Evolutionary conservation across 2,329 filamentous ascomycete species (phyloP).

Genomic region (Furcasterigmium sp.): DNA sequence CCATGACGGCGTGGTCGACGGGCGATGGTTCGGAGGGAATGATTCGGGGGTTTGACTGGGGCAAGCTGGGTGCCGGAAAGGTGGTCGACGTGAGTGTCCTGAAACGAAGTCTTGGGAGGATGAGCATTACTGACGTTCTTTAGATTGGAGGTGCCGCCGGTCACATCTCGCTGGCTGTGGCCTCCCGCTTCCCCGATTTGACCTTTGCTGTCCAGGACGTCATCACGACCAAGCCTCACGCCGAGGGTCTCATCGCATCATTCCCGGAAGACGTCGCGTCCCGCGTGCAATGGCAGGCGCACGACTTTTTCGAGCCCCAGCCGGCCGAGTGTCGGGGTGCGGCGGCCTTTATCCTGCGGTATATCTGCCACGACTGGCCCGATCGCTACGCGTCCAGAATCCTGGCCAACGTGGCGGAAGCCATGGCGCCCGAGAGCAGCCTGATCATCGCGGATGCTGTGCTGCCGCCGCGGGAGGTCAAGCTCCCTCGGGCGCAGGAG

Average conservation of each 20-base stretch:
- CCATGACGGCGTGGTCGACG: not conserved
- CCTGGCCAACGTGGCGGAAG: slow-evolving; percentile 25
- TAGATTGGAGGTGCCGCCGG: slow-evolving; percentile 19
- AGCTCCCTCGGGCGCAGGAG: not conserved
- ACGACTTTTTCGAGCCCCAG: slow-evolving; percentile 16
- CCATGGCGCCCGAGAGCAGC: slow-evolving; percentile 28
- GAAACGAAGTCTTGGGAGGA: not conserved
- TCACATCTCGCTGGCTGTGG: slow-evolving; percentile 18
- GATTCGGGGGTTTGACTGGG: not conserved
- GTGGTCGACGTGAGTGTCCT: not conserved
- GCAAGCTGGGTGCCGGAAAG: not conserved
- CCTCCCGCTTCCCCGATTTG: slow-evolving; percentile 17
- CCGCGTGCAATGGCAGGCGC: slow-evolving; percentile 12
- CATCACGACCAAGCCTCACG: slow-evolving; percentile 9
- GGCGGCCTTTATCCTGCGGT: slow-evolving; percentile 35
- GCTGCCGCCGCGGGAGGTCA: not conserved
- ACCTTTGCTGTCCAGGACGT: slow-evolving; percentile 26
- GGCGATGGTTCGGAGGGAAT: not conserved
- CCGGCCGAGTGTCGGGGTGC: slow-evolving; percentile 14
- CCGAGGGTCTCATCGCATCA: slow-evolving; percentile 9
- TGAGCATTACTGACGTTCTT: slow-evolving; percentile 5
- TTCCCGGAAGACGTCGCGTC: slow-evolving; percentile 7
- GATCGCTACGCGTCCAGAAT: slow-evolving; percentile 26
- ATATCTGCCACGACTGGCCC: slow-evolving; percentile 40
- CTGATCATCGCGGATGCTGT: slow-evolving; percentile 14